phyloP scores from a whole-genome alignment of 129 eudicot species.

The Saussurea involucrata region DNA sequence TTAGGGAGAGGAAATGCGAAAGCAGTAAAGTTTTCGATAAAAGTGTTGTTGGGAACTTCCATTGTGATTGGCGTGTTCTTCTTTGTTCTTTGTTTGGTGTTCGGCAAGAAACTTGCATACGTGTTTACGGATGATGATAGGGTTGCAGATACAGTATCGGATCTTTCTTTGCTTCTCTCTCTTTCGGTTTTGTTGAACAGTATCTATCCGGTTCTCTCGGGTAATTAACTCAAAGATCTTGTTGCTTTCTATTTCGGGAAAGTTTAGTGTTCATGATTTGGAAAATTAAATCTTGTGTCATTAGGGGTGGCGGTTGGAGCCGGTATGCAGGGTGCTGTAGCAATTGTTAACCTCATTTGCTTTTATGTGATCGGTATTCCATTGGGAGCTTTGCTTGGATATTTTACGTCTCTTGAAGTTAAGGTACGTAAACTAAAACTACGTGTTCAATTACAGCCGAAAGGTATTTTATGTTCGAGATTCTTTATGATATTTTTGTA shows the following conservation, averaged over 20 bases:
- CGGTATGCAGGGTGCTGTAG: constrained; percentile 64
- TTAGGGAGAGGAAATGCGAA: constrained; percentile 80
- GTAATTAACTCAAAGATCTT: constrained; percentile 20
- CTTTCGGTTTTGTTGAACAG: constrained; percentile 70
- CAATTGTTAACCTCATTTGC: constrained; percentile 56
- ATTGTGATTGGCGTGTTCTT: constrained; percentile 50
- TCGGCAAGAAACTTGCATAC: constrained; percentile 54
- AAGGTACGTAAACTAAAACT: constrained; percentile 41
- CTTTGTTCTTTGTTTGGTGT: constrained; percentile 51
- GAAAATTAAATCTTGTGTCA: background rate
- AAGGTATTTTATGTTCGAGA: background rate
- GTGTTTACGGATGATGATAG: constrained; percentile 54
- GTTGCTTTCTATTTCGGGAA: background rate
- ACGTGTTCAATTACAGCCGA: background rate
- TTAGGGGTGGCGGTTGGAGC: constrained; percentile 87
- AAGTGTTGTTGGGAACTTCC: constrained; percentile 63
- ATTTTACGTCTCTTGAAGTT: constrained; percentile 51
- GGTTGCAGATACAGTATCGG: constrained; percentile 54
- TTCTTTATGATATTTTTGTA: background rate
- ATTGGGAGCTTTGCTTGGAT: constrained; percentile 66
- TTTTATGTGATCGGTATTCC: constrained; percentile 70
- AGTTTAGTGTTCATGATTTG: background rate
- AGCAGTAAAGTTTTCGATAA: constrained; percentile 67
- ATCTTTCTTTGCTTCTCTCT: constrained; percentile 60
- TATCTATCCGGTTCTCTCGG: constrained; percentile 72